Evolutionary conservation across 441 rosid species (phyloP).

Genomic region (Arabidopsis lyrata): DNA sequence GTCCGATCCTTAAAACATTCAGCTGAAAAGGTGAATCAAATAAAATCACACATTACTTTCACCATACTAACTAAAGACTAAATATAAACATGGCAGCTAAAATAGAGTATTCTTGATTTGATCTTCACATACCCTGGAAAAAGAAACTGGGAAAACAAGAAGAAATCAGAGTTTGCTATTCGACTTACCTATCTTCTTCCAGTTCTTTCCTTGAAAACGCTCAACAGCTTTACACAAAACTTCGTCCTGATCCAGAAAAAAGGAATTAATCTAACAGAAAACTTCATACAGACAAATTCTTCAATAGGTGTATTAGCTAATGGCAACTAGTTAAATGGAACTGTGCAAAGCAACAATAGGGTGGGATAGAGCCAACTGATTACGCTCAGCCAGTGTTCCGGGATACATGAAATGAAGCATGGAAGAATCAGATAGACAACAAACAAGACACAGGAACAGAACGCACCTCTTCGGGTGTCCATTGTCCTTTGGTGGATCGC

Average conservation of each 20-base stretch:
- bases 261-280: constrained; percentile 1
- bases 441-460: constrained; percentile 17
- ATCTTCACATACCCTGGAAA: constrained; percentile 7
- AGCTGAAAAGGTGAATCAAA: constrained; percentile 60
- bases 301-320: background rate
- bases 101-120: constrained; percentile 5
- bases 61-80: constrained; percentile 14
- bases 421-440: constrained; percentile 17
- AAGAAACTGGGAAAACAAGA: constrained; percentile 10
- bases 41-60: constrained; percentile 45
- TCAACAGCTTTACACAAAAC: constrained; percentile 91
- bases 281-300: constrained; percentile 1
- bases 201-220: constrained; percentile 96
- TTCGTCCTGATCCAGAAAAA: constrained; percentile 71
- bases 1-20: constrained; percentile 97
- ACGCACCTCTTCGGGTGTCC: constrained; percentile 47
- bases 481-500: constrained; percentile 51
- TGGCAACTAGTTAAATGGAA: constrained; percentile 4
- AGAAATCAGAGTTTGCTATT: constrained; percentile 2
- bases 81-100: constrained; percentile 10
- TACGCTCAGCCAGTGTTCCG: constrained; percentile 10
- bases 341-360: constrained; percentile 26
- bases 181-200: constrained; percentile 94
- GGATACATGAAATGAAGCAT: background rate
- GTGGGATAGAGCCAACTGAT: constrained; percentile 53